phyloP scores from a whole-genome alignment of 352 stramenopile species.

The Pythium chondricola region DNA sequence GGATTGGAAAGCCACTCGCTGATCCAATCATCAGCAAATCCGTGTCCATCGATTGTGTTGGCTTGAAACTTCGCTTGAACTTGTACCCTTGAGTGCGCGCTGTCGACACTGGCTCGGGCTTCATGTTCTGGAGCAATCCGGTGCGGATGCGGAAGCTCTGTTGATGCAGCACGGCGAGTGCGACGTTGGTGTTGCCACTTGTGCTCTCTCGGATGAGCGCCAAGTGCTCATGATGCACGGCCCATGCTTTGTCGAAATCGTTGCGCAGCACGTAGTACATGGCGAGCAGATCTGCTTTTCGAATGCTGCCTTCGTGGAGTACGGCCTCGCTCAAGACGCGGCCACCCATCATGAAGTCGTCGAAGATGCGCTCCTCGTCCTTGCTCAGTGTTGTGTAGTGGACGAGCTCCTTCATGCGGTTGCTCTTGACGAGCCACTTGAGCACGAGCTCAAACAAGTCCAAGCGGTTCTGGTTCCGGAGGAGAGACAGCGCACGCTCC shows the following conservation, averaged over 20 bases:
- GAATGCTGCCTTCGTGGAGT: constrained; percentile 57
- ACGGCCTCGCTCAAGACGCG: constrained; percentile 39
- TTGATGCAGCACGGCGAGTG: constrained; percentile 45
- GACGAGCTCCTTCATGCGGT: constrained; percentile 68
- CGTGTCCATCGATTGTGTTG: constrained; percentile 20
- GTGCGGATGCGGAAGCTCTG: constrained; percentile 57
- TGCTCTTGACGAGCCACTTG: constrained; percentile 66
- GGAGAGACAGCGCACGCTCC: constrained; percentile 59
- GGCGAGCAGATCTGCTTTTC: constrained; percentile 67
- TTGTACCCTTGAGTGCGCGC: not conserved
- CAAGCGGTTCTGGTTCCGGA: constrained; percentile 45
- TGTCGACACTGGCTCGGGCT: constrained; percentile 31
- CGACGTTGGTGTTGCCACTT: constrained; percentile 54
- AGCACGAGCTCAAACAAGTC: constrained; percentile 63
- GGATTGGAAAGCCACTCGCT: constrained; percentile 14
- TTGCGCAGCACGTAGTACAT: constrained; percentile 82
- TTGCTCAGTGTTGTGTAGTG: constrained; percentile 46
- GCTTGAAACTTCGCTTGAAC: constrained; percentile 15
- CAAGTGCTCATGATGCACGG: constrained; percentile 69
- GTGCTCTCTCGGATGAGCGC: constrained; percentile 62
- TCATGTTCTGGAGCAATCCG: constrained; percentile 65
- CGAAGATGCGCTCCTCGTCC: constrained; percentile 52
- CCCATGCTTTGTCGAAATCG: constrained; percentile 68
- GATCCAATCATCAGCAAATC: constrained; percentile 29
- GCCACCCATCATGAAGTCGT: constrained; percentile 70